Base-by-base conservation (phyloP, 2,329 filamentous ascomycete species). In the Aspergillus hiratsukae region DNA sequence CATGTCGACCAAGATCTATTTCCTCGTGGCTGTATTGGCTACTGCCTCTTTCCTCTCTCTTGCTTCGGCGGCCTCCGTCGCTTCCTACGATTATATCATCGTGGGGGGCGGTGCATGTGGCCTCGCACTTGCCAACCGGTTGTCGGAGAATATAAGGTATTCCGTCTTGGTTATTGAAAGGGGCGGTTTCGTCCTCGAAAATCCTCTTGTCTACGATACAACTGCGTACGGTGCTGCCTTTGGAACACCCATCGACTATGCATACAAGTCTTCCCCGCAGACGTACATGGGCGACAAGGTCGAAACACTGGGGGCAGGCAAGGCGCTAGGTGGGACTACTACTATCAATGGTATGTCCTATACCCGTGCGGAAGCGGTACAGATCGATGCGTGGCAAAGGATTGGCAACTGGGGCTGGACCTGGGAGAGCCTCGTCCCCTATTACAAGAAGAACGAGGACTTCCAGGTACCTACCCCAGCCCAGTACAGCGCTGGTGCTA, bases 341-440 rank as follows among this genome's bases (percentile, higher is more conserved):
- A 66, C 69, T 9, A 77, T 79, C 53, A 79, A 79, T 62, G 76
- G 72, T 66, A 64, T 31, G 58, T 54, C 69, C 0, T 76, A 76
- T 53, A 67, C 66, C 5, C 70, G 74, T 9, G 68, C 72, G 3
- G 66, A 74, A 40, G 61, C 61, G 5, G 61, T 62, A 11, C 72
- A 77, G 61, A 67, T 76, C 23, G 67, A 76, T 55, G 65, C 67
- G 3, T 76, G 73, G 74, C 64, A 69, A 43, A 49, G 53, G 1
- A 40, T 69, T 29, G 69, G 69, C 0, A 71, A 71, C 46, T 43
- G 63, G 10, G 67, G 62, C 7, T 71, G 69, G 70, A 65, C 61
- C 53, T 73, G 70, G 70, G 52, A 64, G 8, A 67, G 28, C 17
- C 54, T 72, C 5, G 64, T 66, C 45, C 66, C 67, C 2, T 72